Percentiles rank a stretch among this genome's conserved stretches.
Evolutionary conservation across 129 eudicot species (phyloP).

Genomic region (Artemisia annua): DNA sequence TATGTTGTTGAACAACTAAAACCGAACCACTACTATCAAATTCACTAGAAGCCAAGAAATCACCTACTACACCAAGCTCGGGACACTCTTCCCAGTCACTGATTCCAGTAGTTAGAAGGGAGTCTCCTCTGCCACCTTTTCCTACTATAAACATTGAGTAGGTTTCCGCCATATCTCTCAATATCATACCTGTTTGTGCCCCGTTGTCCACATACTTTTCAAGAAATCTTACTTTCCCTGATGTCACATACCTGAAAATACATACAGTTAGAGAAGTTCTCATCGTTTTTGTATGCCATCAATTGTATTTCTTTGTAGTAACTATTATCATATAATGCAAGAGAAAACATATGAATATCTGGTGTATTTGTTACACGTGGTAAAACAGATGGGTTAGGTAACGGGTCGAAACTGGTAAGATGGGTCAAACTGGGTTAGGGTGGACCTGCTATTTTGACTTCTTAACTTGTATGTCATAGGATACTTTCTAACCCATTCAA

Average conservation of each 20-base stretch:
- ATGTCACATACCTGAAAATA: constrained; percentile 68
- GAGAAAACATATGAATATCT: no score
- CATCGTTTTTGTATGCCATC: neutral
- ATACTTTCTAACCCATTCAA: no score
- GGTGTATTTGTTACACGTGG: neutral
- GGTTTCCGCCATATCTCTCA: constrained; percentile 74
- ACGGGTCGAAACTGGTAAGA: neutral
- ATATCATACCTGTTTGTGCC: constrained; percentile 60
- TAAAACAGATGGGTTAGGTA: neutral
- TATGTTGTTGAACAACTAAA: constrained; percentile 72
- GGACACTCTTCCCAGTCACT: constrained; percentile 99
- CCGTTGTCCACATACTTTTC: constrained; percentile 82
- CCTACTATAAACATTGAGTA: constrained; percentile 88
- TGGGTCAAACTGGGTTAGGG: neutral
- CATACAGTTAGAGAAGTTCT: constrained; percentile 7
- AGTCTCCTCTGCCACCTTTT: constrained; percentile 66
- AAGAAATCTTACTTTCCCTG: constrained; percentile 79
- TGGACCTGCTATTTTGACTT: neutral
- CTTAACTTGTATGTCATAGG: no score
- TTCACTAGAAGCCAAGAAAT: constrained; percentile 88
- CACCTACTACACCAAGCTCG: constrained; percentile 92
- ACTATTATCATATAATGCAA: no score
- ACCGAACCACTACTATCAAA: constrained; percentile 77
- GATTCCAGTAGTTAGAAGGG: constrained; percentile 71
- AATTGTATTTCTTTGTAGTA: neutral